phyloP scores from a whole-genome alignment of 495 filamentous ascomycete species.

The Poronia punctata region DNA sequence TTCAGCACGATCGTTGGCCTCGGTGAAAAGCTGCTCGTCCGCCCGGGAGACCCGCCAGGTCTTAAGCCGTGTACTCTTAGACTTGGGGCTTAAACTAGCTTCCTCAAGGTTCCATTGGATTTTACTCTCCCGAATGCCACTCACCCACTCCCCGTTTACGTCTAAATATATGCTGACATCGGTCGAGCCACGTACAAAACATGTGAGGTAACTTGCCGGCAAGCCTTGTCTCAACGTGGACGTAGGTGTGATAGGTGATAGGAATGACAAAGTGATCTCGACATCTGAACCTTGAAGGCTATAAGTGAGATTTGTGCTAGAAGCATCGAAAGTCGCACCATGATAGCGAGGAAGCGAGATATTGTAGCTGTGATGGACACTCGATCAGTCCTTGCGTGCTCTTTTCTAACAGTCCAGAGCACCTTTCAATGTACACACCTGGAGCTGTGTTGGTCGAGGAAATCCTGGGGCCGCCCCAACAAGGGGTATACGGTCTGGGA shows the following conservation, averaged over 20 bases:
- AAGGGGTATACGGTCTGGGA: conserved; percentile 74
- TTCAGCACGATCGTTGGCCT: conserved; percentile 70
- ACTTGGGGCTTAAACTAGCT: conserved; percentile 18
- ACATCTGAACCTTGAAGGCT: conserved; percentile 49
- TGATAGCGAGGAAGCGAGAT: conserved; percentile 65
- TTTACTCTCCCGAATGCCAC: conserved; percentile 58
- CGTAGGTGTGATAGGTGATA: conserved; percentile 88
- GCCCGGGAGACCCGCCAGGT: conserved; percentile 56
- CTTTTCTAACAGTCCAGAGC: background rate
- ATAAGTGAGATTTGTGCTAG: conserved; percentile 88
- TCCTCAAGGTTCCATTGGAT: conserved; percentile 62
- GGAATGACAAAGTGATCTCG: conserved; percentile 72
- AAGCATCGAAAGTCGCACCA: conserved; percentile 82
- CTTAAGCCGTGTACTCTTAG: conserved; percentile 30
- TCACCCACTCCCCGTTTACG: conserved; percentile 84
- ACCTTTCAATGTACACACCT: conserved; percentile 30
- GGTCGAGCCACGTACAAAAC: conserved; percentile 63
- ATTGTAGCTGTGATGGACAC: conserved; percentile 39
- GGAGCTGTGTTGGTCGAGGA: conserved; percentile 40
- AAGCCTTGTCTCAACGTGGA: conserved; percentile 88
- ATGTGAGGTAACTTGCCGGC: conserved; percentile 77
- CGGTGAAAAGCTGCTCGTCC: conserved; percentile 63
- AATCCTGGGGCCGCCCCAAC: conserved; percentile 81
- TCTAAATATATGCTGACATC: conserved; percentile 80
- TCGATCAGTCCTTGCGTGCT: background rate